Base-by-base conservation (phyloP, 2,329 filamentous ascomycete species). In the Teratosphaeria gauchensis region DNA sequence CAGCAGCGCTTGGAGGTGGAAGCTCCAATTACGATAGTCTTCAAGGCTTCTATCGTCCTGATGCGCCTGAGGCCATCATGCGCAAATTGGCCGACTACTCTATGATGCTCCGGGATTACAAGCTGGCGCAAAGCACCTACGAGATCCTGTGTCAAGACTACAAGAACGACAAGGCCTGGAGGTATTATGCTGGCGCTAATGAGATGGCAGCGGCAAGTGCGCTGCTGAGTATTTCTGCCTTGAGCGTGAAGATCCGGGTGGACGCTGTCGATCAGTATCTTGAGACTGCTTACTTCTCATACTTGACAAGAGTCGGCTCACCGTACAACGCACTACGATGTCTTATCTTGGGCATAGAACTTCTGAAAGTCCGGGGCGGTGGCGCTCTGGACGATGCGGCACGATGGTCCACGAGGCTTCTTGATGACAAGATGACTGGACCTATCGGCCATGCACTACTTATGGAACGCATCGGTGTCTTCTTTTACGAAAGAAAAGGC, bases 31-130 rank as follows among this genome's bases (percentile, higher is more conserved):
- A 95, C 73, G 90, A 96, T 72, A 75, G 81, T 42, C 73, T 84
- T 6, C 81, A 84, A 65, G 91, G 91, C 1, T 95, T 89, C 71
- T 99, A 97, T 73, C 81, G 83, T 30, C 87, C 90, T 0, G 90
- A 95, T 62, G 79, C 88, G 0, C 86, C 91, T 0, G 95, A 99
- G 76, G 92, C 92, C 3, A 82, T 94, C 55, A 89, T 99, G 84
- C 86, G 94, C 38, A 95, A 95, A 70, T 78, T 99, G 54, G 94
- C 90, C 51, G 94, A 99, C 71, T 97, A 92, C 74, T 87, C 91
- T 11, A 95, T 99, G 69, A 96, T 99, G 92, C 81, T 99, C 42
- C 84, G 94, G 33, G 95, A 99, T 73, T 99, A 88, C 85, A 96
- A 95, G 73, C 78, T 99, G 38, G 90, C 94, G 9, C 84, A 94